phyloP scores from a whole-genome alignment of 345 rosid species.

The Clausena lansium region DNA sequence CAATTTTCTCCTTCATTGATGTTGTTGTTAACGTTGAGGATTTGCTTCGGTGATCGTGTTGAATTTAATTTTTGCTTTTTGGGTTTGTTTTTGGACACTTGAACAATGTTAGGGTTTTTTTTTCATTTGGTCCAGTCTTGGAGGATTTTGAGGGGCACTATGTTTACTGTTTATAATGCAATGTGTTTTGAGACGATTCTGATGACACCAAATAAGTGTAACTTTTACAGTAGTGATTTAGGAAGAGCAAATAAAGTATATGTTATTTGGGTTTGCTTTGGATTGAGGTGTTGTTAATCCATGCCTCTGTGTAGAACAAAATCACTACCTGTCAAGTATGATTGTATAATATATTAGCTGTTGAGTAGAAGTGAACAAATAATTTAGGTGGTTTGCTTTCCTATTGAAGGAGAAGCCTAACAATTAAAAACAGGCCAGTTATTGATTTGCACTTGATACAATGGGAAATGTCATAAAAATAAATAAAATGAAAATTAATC shows the following conservation, averaged over 20 bases:
- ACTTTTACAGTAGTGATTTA: neutral
- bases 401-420: neutral
- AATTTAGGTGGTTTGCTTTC: neutral
- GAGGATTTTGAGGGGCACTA: neutral
- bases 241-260: neutral
- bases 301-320: neutral
- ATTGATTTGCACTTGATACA: neutral
- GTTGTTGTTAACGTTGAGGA: neutral
- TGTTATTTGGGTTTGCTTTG: neutral
- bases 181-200: neutral
- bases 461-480: neutral
- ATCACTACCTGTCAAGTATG: neutral
- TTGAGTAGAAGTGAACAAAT: neutral
- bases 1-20: neutral
- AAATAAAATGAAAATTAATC: no score
- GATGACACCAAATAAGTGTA: neutral
- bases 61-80: neutral
- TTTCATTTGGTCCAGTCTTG: neutral
- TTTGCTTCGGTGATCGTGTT: neutral
- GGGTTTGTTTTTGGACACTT: no score
- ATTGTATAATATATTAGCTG: no score
- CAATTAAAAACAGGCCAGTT: neutral
- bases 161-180: neutral
- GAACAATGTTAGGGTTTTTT: no score
- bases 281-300: neutral